Percentiles rank a stretch among this genome's conserved stretches.
Conservation (phyloP, 163 green algal genomes). For the Volvox carteri region DNA sequence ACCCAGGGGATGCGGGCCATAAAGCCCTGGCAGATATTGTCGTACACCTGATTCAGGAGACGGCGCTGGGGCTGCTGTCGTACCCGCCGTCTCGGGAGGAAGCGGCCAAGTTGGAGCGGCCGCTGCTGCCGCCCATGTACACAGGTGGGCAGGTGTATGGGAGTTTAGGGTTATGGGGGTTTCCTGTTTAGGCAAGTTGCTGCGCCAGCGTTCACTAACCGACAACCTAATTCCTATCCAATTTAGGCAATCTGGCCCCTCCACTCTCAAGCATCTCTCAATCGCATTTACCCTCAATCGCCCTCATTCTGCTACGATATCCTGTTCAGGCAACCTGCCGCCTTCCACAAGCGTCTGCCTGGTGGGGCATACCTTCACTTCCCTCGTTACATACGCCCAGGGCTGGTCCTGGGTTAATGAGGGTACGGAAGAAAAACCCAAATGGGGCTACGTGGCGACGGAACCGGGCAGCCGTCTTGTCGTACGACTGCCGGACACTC, state of each 20-base stretch:
- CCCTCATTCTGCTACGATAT: too few species aligned
- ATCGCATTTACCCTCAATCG: too few species aligned
- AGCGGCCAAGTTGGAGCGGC: neutral
- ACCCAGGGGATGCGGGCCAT: neutral
- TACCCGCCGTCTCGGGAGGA: neutral
- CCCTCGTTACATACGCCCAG: neutral
- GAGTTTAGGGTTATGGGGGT: too few species aligned
- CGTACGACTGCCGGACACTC: neutral
- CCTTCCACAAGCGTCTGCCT: neutral
- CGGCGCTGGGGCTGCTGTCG: neutral
- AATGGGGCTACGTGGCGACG: slow-evolving; percentile 18
- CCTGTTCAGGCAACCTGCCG: neutral
- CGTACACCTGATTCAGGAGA: slow-evolving; percentile 13
- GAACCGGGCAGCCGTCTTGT: neutral
- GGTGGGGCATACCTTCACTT: neutral
- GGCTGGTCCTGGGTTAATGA: slow-evolving; percentile 27
- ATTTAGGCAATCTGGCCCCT: too few species aligned
- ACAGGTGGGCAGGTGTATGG: neutral
- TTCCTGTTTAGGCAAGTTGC: too few species aligned
- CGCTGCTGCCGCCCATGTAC: slow-evolving; percentile 14
- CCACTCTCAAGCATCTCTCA: too few species aligned
- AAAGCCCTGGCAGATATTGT: slow-evolving; percentile 2
- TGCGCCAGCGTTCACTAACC: too few species aligned
- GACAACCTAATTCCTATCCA: too few species aligned
- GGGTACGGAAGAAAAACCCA: neutral